Evolutionary conservation across 1,284 basidiomycete species (phyloP).

Genomic region (Moesziomyces antarcticus): DNA sequence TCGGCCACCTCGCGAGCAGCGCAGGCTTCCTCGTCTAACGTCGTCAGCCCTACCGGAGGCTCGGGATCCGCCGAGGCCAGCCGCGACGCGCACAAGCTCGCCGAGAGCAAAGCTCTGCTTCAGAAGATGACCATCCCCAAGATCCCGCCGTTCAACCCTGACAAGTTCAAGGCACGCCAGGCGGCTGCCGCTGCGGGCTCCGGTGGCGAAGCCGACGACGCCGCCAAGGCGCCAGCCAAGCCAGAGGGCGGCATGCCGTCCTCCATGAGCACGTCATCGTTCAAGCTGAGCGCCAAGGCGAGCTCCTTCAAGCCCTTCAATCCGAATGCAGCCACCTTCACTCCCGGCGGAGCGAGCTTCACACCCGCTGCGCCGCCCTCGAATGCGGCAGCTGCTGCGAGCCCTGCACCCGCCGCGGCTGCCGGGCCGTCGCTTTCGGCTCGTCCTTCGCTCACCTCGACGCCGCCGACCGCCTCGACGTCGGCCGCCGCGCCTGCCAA

Average conservation of each 20-base stretch:
- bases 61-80: constrained; percentile 22
- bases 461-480: constrained; percentile 31
- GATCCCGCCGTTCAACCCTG: constrained; percentile 91
- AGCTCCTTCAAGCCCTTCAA: constrained; percentile 77
- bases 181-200: constrained; percentile 23
- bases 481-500: constrained; percentile 71
- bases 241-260: constrained; percentile 25
- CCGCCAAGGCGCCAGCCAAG: constrained; percentile 18
- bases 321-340: constrained; percentile 70
- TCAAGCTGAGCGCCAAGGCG: constrained; percentile 84
- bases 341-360: constrained; percentile 66
- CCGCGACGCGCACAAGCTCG: constrained; percentile 38
- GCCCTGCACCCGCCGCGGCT: constrained; percentile 19
- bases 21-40: constrained; percentile 24
- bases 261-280: constrained; percentile 70
- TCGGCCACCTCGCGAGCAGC: constrained; percentile 29
- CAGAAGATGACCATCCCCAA: constrained; percentile 76
- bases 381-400: constrained; percentile 45
- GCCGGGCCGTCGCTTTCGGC: constrained; percentile 22
- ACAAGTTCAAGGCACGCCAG: constrained; percentile 58
- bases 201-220: constrained; percentile 14
- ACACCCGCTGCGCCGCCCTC: constrained; percentile 10
- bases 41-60: constrained; percentile 31
- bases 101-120: constrained; percentile 64
- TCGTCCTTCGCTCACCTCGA: constrained; percentile 69